A percentile compares a stretch with the other conserved stretches of the same genome.
phyloP scores from a whole-genome alignment of 352 stramenopile genomes.

The Phytophthora kernoviae region DNA sequence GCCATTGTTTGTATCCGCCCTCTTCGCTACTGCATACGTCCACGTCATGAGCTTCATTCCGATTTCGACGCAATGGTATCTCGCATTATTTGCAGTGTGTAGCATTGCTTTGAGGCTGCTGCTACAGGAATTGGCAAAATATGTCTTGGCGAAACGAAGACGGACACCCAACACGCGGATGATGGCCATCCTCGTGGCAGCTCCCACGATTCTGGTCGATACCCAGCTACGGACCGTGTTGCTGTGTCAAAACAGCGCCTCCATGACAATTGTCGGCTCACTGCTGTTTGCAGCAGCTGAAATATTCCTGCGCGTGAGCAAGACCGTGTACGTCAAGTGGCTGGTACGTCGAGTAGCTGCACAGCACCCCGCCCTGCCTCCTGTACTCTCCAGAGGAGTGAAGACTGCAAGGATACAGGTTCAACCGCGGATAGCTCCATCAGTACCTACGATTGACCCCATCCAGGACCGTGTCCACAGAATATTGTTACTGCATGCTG shows the following conservation, averaged over 20 bases:
- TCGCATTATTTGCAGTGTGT: slow-evolving; percentile 12
- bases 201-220: slow-evolving; percentile 33
- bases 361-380: background rate
- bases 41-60: slow-evolving; percentile 18
- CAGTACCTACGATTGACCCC: slow-evolving; percentile 5
- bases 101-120: slow-evolving; percentile 20
- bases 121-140: slow-evolving; percentile 25
- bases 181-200: slow-evolving; percentile 23
- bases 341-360: slow-evolving; percentile 1
- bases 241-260: slow-evolving; percentile 15
- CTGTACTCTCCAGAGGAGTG: background rate
- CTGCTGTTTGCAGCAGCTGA: slow-evolving; percentile 35
- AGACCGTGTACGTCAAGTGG: slow-evolving; percentile 24
- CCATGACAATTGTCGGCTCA: slow-evolving; percentile 23
- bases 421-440: background rate
- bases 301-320: slow-evolving; percentile 27
- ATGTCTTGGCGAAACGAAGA: slow-evolving; percentile 11
- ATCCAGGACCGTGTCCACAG: slow-evolving; percentile 9
- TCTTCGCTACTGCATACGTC: slow-evolving; percentile 28
- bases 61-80: slow-evolving; percentile 12
- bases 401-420: slow-evolving; percentile 1
- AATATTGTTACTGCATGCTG: slow-evolving; percentile 25
- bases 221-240: slow-evolving; percentile 30
- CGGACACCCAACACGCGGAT: slow-evolving; percentile 12
- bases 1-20: slow-evolving; percentile 16